Conservation (phyloP, 352 stramenopile species). For the Pythium guiyangense region DNA sequence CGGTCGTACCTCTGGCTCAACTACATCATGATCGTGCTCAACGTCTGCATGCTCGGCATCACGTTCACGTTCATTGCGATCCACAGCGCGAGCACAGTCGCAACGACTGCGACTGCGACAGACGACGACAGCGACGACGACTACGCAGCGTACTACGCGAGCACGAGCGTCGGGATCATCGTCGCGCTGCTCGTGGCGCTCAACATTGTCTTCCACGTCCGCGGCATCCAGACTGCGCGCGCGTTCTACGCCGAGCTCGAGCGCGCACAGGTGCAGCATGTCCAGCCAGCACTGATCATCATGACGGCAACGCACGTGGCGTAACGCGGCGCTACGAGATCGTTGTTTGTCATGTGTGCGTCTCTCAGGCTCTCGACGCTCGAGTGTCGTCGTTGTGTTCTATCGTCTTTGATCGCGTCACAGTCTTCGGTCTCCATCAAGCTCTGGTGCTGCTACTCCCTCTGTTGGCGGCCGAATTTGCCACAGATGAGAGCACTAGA, state of each 20-base stretch:
- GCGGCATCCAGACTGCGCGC: constrained; percentile 30
- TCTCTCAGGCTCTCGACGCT: no score
- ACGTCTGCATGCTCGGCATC: constrained; percentile 56
- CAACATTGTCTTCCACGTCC: constrained; percentile 61
- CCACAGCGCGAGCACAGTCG: constrained; percentile 9
- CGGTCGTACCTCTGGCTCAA: constrained; percentile 66
- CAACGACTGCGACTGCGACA: neutral
- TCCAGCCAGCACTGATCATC: constrained; percentile 9
- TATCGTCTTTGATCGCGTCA: no score
- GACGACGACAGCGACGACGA: constrained; percentile 19
- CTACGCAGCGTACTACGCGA: constrained; percentile 28
- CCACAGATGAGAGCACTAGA: no score
- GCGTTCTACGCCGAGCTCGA: constrained; percentile 34
- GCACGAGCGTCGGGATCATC: constrained; percentile 35
- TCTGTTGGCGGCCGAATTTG: no score
- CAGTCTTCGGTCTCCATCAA: no score
- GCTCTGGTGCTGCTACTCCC: no score
- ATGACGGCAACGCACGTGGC: constrained; percentile 8
- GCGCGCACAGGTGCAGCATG: constrained; percentile 8
- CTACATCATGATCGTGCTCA: constrained; percentile 64
- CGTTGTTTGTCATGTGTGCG: no score
- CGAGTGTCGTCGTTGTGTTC: no score
- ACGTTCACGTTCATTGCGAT: constrained; percentile 33
- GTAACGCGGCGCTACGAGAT: neutral
- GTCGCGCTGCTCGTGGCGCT: constrained; percentile 42